These are phyloP conservation scores for Flaveria brownii DNA, from an alignment of 129 eudicot genomes.

Conservation along the genomic window DNA sequence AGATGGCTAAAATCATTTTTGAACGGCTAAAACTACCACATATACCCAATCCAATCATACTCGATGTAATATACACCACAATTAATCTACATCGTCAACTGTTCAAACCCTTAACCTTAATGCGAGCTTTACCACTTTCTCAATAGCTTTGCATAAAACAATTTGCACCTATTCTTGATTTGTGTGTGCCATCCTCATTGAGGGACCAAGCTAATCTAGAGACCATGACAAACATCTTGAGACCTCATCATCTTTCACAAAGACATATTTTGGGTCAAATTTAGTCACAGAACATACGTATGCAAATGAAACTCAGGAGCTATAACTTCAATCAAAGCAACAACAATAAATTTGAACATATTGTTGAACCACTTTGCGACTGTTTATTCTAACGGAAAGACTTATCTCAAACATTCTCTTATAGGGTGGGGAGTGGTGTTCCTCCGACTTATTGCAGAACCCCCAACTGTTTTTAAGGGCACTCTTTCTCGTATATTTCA, in stretches of 20 bases:
- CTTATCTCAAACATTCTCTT: neutral
- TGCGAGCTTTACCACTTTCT: no score
- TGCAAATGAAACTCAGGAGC: neutral
- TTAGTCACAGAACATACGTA: neutral
- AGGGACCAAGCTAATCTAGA: no score
- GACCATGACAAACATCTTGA: no score
- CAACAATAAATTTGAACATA: neutral
- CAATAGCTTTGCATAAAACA: no score
- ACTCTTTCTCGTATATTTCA: conserved; percentile 58
- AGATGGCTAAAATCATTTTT: no score
- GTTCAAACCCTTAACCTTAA: no score
- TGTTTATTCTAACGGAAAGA: neutral
- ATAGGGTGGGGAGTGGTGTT: neutral
- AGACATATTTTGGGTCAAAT: neutral
- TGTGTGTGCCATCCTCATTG: no score
- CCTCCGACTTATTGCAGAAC: neutral
- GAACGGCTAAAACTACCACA: no score
- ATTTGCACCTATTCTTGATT: no score
- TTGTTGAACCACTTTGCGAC: neutral
- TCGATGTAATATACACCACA: no score
- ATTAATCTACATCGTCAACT: no score
- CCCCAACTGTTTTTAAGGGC: conserved; percentile 40
- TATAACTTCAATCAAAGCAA: neutral
- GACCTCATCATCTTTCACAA: neutral
- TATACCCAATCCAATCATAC: no score